A percentile compares a stretch with the other conserved stretches of the same genome.
phyloP scores from a whole-genome alignment of 441 rosid species.

The Adansonia gregorii region DNA sequence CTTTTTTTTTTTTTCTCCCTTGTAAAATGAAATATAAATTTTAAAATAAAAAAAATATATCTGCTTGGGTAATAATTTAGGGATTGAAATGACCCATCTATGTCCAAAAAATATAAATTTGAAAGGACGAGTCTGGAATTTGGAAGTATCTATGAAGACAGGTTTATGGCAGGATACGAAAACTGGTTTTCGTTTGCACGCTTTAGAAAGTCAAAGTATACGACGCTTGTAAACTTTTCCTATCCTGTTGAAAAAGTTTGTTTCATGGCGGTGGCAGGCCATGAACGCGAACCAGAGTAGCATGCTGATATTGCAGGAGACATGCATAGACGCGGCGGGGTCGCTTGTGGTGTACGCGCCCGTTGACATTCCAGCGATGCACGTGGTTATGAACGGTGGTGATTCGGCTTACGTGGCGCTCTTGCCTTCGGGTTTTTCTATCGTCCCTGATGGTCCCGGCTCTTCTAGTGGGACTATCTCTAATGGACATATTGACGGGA shows the following conservation, averaged over 20 bases:
- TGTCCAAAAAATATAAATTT: slow-evolving; percentile 10
- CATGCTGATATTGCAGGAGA: slow-evolving; percentile 93
- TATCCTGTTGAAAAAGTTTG: background rate
- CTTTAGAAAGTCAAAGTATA: slow-evolving; percentile 68
- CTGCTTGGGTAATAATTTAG: too few relatives aligned
- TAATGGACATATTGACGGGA: slow-evolving; percentile 35
- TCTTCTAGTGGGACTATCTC: slow-evolving; percentile 38
- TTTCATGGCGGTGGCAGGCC: slow-evolving; percentile 44
- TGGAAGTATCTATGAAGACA: slow-evolving; percentile 59
- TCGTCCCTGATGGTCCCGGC: slow-evolving; percentile 63
- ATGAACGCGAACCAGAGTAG: slow-evolving; percentile 75
- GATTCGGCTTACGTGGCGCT: slow-evolving; percentile 83
- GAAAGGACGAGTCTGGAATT: slow-evolving; percentile 46
- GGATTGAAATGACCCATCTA: too few relatives aligned
- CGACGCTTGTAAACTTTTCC: slow-evolving; percentile 58
- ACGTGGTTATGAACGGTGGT: slow-evolving; percentile 80
- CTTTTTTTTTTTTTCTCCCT: background rate
- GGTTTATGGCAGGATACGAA: slow-evolving; percentile 25
- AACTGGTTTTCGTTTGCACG: slow-evolving; percentile 32
- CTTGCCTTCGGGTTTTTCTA: slow-evolving; percentile 85
- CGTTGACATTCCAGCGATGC: slow-evolving; percentile 86
- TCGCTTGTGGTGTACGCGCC: slow-evolving; percentile 96
- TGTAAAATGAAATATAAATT: background rate
- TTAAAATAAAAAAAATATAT: background rate
- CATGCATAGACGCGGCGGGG: slow-evolving; percentile 87